Evolutionary conservation across 192 early-diverging fungal species (phyloP).

Genomic region (Geranomyces michiganensis): DNA sequence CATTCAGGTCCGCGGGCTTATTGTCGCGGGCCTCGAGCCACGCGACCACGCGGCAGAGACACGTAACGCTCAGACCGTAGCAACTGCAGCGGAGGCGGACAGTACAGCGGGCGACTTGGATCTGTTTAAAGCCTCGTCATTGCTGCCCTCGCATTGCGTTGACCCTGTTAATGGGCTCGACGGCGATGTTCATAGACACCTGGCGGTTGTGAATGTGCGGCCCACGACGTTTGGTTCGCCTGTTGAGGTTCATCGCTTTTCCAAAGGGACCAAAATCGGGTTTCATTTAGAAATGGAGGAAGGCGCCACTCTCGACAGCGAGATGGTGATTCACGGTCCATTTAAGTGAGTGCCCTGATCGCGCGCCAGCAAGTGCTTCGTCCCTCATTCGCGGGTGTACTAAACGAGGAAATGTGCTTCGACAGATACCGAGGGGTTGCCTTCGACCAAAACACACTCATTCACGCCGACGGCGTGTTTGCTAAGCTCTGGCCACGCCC

Average conservation of each 20-base stretch:
- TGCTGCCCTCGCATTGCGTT: neutral
- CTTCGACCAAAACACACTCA: constrained; percentile 10
- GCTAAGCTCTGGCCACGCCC: neutral
- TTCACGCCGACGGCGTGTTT: constrained; percentile 31
- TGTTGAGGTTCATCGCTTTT: constrained; percentile 8
- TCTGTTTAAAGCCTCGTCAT: too few relatives aligned
- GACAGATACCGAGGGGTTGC: constrained; percentile 11
- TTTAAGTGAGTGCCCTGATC: constrained; percentile 22
- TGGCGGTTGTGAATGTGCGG: constrained; percentile 20
- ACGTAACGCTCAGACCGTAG: too few relatives aligned
- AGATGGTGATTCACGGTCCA: constrained; percentile 29
- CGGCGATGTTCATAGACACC: neutral
- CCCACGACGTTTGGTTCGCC: constrained; percentile 1
- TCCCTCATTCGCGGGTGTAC: neutral
- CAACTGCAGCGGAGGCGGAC: too few relatives aligned
- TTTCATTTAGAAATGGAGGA: constrained; percentile 11
- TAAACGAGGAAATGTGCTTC: neutral
- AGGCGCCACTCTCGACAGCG: constrained; percentile 22
- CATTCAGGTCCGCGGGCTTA: constrained; percentile 19
- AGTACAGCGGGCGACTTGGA: too few relatives aligned
- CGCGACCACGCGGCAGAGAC: neutral
- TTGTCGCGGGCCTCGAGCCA: constrained; percentile 15
- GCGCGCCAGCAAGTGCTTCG: neutral
- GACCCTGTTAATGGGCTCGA: neutral
- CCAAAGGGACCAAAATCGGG: constrained; percentile 17